Base-by-base conservation (phyloP, 441 rosid genomes). In the Euphorbia schlechtendalii region DNA sequence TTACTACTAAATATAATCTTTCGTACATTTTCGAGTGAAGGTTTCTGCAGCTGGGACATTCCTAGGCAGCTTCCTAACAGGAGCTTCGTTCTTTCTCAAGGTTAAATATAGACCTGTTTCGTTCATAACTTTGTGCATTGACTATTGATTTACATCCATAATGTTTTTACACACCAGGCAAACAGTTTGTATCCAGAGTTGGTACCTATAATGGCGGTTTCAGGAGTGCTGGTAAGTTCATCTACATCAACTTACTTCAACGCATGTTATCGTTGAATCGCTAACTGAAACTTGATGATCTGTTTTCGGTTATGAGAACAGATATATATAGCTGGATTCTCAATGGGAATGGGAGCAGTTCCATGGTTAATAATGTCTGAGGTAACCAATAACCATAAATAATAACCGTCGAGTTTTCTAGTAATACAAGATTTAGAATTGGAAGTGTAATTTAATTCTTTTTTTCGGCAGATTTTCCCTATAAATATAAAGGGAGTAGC, bases 361-460 rank as follows among this genome's bases (percentile, higher is more conserved):
- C 98, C 97, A 27, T 93, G 98, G 98, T 76, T 93, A 78, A 83
- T 93, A 69, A 88, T 90, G 97, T 93, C 97, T 9, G 98, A 93
- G 96, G 98, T 89, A 80, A 53, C 11, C 38, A 25, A 32, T 7
- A 32, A 32, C 7, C 7, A 32, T 7, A 2, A 32, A 2, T 32
- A 32, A 32, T 32, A n/a, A n/a, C 36, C 7, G 36, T 32, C 4
- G 3, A 32, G 7, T 32, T 32, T 32, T 32, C 36, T 7, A 32
- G 36, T 32, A 32, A 32, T 32, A 32, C 36, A 32, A 32, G 18
- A 22, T 52, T 21, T 22, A 9, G 49, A 2, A 13, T 3, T 2
- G 36, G 4, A 32, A 14, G 13, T 17, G 56, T 41, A 52, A 43
- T 53, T 25, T 13, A 9, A 7, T 3, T 18, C 25, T 3, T 24